Conservation (phyloP, 495 filamentous ascomycete species). For the Collariella sp. region DNA sequence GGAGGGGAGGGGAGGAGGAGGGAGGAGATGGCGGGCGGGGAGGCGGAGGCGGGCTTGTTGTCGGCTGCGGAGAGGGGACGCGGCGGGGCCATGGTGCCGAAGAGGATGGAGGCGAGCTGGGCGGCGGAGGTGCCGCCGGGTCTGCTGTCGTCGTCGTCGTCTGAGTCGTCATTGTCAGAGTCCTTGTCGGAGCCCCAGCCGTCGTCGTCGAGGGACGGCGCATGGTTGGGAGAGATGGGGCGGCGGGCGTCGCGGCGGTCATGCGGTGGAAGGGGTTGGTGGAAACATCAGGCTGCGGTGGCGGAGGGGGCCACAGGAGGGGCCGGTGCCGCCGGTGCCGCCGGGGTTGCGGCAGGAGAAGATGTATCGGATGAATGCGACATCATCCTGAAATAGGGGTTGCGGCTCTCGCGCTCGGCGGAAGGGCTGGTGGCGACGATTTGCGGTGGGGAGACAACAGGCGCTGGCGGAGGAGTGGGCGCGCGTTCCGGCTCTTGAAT, state of each 20-base stretch:
- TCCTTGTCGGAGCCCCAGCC: constrained; percentile 79
- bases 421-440: constrained; percentile 43
- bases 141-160: constrained; percentile 47
- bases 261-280: constrained; percentile 97
- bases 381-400: constrained; percentile 46
- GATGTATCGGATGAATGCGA: constrained; percentile 39
- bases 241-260: constrained; percentile 33
- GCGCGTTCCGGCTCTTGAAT: constrained; percentile 42
- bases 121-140: constrained; percentile 75
- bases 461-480: constrained; percentile 37
- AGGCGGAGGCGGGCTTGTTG: constrained; percentile 49
- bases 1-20: constrained; percentile 44
- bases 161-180: constrained; percentile 28
- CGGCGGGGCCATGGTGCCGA: constrained; percentile 94
- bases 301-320: constrained; percentile 34
- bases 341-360: constrained; percentile 28
- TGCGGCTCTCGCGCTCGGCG: constrained; percentile 41
- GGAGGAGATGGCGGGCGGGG: constrained; percentile 32
- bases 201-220: constrained; percentile 51
- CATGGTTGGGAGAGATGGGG: constrained; percentile 27
- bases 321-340: constrained; percentile 34
- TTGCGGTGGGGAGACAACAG: constrained; percentile 34
- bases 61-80: constrained; percentile 78
- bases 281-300: constrained; percentile 48
- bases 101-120: constrained; percentile 84